Base-by-base conservation (phyloP, 2,329 filamentous ascomycete species). In the Claviceps capensis region DNA sequence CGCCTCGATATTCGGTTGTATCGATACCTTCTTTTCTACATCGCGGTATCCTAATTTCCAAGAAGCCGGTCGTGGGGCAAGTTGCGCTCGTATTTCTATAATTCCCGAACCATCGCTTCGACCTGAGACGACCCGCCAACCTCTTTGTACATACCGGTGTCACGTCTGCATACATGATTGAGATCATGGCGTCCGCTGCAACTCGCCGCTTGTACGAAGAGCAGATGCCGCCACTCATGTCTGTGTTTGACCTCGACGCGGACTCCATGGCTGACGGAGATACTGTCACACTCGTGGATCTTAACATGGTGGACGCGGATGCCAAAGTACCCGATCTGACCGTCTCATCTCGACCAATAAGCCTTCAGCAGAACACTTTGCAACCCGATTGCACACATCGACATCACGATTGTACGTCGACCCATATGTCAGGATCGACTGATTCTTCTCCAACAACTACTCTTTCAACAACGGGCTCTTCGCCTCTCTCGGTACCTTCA, bases 381-480 rank as follows among this genome's bases (percentile, higher is more conserved):
- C 63, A 70, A 36, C 62, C 70, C 3, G 74, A 77, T 59, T 63
- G 71, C 55, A 72, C 72, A 57, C 86, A 88, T 68, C 81, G 83
- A 62, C 85, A 87, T 65, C 77, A 82, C 64, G 79, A 87, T 63
- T 88, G 85, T 69, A 84, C 81, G n/a, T 90, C 84, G 7, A 88
- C 85, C 2, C 83, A 85, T 56, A 77, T 77, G 51, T 87, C 86
- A 16, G 88, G 87, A 57, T 97, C 93, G 1, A 87, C 87, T 43
- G 90, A 95, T 62, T 95, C 91, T 22, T 97, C 91, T 8, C 93
- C 93, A 1, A 97, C 91, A 7, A 96, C 90, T 3, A 95, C 91
- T 2, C 79, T 93, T 48, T 95, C 89, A 5, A 95, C 88, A 19
- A 88, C 91, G 57, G 91, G 95, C 69, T 94, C 90, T 5, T 91